Evolutionary conservation across 2,329 filamentous ascomycete species (phyloP).

Genomic region (Penicillium sp.): DNA sequence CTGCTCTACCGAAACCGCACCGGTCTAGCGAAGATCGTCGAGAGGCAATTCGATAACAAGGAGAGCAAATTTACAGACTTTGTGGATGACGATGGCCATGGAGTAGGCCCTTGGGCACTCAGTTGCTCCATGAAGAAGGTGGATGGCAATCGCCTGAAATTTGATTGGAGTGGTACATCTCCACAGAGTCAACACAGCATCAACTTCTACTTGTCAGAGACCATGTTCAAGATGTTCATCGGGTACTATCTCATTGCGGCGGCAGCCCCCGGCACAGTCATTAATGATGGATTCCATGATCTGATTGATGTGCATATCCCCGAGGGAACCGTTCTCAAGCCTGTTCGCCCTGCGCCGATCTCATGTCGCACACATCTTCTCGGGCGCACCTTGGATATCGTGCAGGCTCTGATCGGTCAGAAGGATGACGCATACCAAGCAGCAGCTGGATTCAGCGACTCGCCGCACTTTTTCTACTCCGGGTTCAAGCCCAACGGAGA

Average conservation of each 20-base stretch:
- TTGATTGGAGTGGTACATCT: constrained; percentile 51
- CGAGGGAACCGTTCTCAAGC: constrained; percentile 46
- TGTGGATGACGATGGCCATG: constrained; percentile 51
- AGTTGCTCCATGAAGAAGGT: constrained; percentile 49
- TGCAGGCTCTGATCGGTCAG: constrained; percentile 52
- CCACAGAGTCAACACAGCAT: constrained; percentile 48
- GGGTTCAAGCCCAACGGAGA: constrained; percentile 50
- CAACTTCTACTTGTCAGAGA: constrained; percentile 51
- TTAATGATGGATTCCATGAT: constrained; percentile 54
- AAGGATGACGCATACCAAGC: constrained; percentile 47
- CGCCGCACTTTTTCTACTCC: constrained; percentile 52
- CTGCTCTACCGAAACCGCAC: constrained; percentile 46
- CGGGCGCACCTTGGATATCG: constrained; percentile 50
- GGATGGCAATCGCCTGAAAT: constrained; percentile 42
- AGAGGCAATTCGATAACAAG: constrained; percentile 45
- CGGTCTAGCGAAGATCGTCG: constrained; percentile 48
- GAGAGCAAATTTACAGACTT: constrained; percentile 50
- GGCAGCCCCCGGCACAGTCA: constrained; percentile 48
- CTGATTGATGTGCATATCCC: constrained; percentile 50
- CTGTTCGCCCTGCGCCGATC: constrained; percentile 48
- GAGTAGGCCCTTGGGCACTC: constrained; percentile 47
- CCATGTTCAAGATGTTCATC: constrained; percentile 55
- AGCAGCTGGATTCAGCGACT: constrained; percentile 52
- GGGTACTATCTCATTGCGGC: constrained; percentile 50
- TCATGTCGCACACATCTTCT: constrained; percentile 51